Evolutionary conservation across 345 rosid species (phyloP), one percentile per base, ranked within the genome.

Genomic region (Durio zibethinus): DNA sequence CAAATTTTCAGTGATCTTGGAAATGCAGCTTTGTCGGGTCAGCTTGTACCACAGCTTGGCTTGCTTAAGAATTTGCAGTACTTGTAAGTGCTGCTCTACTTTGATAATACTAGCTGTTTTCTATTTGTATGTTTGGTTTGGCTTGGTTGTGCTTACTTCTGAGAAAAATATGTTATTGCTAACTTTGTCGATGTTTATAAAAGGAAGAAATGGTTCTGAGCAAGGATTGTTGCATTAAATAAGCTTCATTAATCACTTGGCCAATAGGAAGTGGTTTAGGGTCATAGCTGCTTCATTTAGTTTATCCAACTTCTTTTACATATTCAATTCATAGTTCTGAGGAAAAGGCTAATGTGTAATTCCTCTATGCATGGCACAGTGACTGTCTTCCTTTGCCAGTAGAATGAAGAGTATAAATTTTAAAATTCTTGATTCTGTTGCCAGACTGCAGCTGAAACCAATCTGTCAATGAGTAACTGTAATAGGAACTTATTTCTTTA

Each of bases 21-120:
- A 74, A 95, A 95, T 86, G 99, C 98, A 35, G 94, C 91, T 77
- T 84, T 95, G 82, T 93, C 97, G 74, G 99, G 99, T 75, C 97
- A 88, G 83, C 92, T 93, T 75, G 99, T 95, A 78, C 90, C 98
- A 6, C 94, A 95, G 80, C 96, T 95, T 72, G 97, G 98, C 47
- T 82, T 85, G 82, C 98, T 95, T 67, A 95, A 93, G 89, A 95
- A 93, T 85, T 82, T 95, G 87, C 96, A 93, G 81, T 95, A 95
- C 86, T 75, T 95, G 99, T 95, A 87, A 82, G 97, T 83, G 5
- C 29, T 76, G 62, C 50, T 47, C 66, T 70, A 48, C 36, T 65
- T 54, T 67, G 21, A 29, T 56, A 53, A 52, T 42, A 14, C 43
- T 50, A 29, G 31, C 62, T 29, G 50, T 45, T 63, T 21, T 62